These are phyloP conservation scores for Pholiota microspora DNA, from an alignment of 768 basidiomycete genomes.

Conservation along the genomic window DNA sequence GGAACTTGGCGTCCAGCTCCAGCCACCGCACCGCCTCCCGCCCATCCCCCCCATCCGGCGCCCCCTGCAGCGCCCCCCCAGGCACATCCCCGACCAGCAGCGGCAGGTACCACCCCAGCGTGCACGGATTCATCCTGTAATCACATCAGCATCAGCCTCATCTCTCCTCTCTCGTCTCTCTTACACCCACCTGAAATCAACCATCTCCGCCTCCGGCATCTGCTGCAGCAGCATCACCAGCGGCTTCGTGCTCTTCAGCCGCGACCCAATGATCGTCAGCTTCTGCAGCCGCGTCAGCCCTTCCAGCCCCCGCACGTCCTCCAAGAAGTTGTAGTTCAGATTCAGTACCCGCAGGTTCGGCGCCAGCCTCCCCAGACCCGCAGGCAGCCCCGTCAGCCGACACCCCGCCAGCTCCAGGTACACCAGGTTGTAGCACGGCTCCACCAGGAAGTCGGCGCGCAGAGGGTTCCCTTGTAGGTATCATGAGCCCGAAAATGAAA, in stretches of 20 bases:
- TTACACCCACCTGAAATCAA: conserved; percentile 73
- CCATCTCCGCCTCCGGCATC: conserved; percentile 80
- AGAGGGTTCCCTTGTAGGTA: conserved; percentile 85
- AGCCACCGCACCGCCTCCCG: conserved; percentile 51
- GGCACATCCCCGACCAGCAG: conserved; percentile 70
- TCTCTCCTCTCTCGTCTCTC: neutral
- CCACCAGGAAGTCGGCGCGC: conserved; percentile 55
- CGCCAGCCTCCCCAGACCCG: conserved; percentile 55
- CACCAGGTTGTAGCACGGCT: conserved; percentile 83
- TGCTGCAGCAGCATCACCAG: conserved; percentile 70
- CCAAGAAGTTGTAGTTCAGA: conserved; percentile 96
- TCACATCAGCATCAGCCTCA: conserved; percentile 3
- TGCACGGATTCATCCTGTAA: conserved; percentile 89
- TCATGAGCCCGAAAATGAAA: too few relatives aligned
- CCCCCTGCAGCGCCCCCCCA: conserved; percentile 66
- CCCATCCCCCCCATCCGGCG: conserved; percentile 41
- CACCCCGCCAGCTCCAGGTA: conserved; percentile 93
- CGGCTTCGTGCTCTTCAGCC: conserved; percentile 71
- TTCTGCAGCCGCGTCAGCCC: conserved; percentile 78
- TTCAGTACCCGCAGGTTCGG: conserved; percentile 92
- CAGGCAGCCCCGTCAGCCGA: conserved; percentile 73
- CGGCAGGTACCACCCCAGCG: conserved; percentile 94
- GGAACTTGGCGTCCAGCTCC: conserved; percentile 81
- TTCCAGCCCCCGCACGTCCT: conserved; percentile 63
- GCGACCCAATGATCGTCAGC: conserved; percentile 82